Evolutionary conservation across 148 eudicot genomes (phyloP), one percentile per base, ranked within the genome.

Genomic region (Hydrangea macrophylla): DNA sequence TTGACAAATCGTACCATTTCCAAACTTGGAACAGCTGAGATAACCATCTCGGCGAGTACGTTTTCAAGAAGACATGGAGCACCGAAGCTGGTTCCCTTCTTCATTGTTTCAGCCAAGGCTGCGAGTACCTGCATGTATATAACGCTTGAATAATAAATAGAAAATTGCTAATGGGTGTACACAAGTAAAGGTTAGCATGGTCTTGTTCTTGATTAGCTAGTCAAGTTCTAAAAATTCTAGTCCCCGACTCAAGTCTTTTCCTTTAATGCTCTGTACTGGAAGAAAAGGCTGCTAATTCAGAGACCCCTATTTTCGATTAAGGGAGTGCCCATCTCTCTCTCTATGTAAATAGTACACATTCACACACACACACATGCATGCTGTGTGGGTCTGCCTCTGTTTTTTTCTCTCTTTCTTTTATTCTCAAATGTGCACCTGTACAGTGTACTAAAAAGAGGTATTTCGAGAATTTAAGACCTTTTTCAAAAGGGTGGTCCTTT

Each of bases 1-100:
- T 95, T 95, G 27, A 91, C 99, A 70, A 91, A 89, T n/a, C 93
- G 85, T 32, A 95, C 97, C 99, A 95, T 95, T 78, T 91, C 96
- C 62, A 91, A 85, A 68, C 97, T 87, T 9, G 97, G 99, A 60
- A 95, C 99, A 59, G 99, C 99, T 18, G 99, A 79, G 67, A 91
- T 89, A 31, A 95, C 99, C 96, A 89, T 84, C 76, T 95, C 90
- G 18, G 97, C 97, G 2, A 95, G 83, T 6, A 70, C 78, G 64
- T 90, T 94, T 68, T 94, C 97, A 0, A 94, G 90, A 69, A 94
- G 99, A 72, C 99, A 90, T 22, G 93, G 99, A 64, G 99, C 99
- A 56, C 98, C 97, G 64, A 94, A 94, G 88, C 99, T 90, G 24
- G 97, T 95, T 31, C 99, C 97, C 72, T 95, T 95, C 72, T 86